Evolutionary conservation across 2,329 filamentous ascomycete genomes (phyloP).

Genomic region (Chalara sp.): DNA sequence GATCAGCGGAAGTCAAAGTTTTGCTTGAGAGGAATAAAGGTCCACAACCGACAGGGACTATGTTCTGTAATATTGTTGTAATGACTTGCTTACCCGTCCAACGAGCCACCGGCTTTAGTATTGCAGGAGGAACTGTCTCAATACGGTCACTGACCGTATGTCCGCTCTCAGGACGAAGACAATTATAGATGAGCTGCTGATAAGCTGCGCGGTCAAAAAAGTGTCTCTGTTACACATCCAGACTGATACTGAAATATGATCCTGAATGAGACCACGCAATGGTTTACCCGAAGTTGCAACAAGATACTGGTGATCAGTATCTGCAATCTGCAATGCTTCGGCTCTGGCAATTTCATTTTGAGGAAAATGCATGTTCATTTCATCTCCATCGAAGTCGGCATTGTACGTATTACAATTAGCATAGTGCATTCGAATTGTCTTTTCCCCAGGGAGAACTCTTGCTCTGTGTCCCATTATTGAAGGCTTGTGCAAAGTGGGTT

Average conservation of each 20-base stretch:
- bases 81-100: constrained; percentile 98
- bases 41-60: constrained; percentile 68
- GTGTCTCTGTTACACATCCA: constrained; percentile 86
- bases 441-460: constrained; percentile 85
- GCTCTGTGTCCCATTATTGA: constrained; percentile 98
- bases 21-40: constrained; percentile 75
- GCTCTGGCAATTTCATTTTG: constrained; percentile 93
- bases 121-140: constrained; percentile 70
- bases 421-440: constrained; percentile 99
- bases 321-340: constrained; percentile 87
- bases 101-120: constrained; percentile 71
- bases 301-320: constrained; percentile 95
- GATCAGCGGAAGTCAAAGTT: constrained; percentile 68
- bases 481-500: constrained; percentile 95
- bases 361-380: constrained; percentile 99
- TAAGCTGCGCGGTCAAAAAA: constrained; percentile 87
- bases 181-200: constrained; percentile 88
- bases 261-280: constrained; percentile 91
- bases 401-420: constrained; percentile 99
- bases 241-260: constrained; percentile 93
- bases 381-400: constrained; percentile 97
- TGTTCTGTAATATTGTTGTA: constrained; percentile 87
- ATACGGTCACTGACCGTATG: constrained; percentile 81
- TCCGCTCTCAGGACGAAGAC: constrained; percentile 80
- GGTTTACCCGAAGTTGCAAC: constrained; percentile 92